phyloP scores from a whole-genome alignment of 2,329 filamentous ascomycete species.

The Fusarium caatingaense region DNA sequence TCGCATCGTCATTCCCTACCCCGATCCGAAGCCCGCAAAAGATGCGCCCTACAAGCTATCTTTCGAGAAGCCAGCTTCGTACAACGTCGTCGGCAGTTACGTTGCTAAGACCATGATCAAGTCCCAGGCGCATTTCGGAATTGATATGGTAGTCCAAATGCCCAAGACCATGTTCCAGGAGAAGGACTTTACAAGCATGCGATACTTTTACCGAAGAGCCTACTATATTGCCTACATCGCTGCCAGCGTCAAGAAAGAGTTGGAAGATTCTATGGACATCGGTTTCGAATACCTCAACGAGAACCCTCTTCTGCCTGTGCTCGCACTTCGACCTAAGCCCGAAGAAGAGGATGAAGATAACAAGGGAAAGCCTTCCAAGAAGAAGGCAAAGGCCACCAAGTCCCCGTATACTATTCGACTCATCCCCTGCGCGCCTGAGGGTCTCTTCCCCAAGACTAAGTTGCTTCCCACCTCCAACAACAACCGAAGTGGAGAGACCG shows the following conservation, averaged over 20 bases:
- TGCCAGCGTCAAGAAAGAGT: slow-evolving; percentile 70
- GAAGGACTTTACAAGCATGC: slow-evolving; percentile 92
- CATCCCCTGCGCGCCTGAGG: slow-evolving; percentile 77
- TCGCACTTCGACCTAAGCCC: slow-evolving; percentile 57
- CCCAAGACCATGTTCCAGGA: slow-evolving; percentile 84
- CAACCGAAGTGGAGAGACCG: slow-evolving; percentile 67
- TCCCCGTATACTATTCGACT: slow-evolving; percentile 75
- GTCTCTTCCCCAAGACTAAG: slow-evolving; percentile 77
- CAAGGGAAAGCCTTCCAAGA: slow-evolving; percentile 39
- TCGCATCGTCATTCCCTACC: slow-evolving; percentile 82
- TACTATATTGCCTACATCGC: slow-evolving; percentile 90
- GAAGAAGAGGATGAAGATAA: slow-evolving; percentile 32
- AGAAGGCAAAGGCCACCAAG: slow-evolving; percentile 43
- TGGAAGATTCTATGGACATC: slow-evolving; percentile 65
- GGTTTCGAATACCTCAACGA: slow-evolving; percentile 76
- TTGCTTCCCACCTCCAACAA: slow-evolving; percentile 77
- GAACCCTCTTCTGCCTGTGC: slow-evolving; percentile 80
- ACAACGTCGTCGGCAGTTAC: slow-evolving; percentile 93
- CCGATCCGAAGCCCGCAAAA: slow-evolving; percentile 79
- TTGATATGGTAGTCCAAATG: slow-evolving; percentile 92
- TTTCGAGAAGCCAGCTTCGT: slow-evolving; percentile 78
- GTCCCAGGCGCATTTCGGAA: slow-evolving; percentile 65
- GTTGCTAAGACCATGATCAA: slow-evolving; percentile 79
- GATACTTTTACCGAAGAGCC: slow-evolving; percentile 94
- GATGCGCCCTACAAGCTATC: slow-evolving; percentile 85